A percentile compares a stretch with the other conserved stretches of the same genome.
phyloP scores from a whole-genome alignment of 176 grass and related monocot species.

The Oropetium thomaeum region DNA sequence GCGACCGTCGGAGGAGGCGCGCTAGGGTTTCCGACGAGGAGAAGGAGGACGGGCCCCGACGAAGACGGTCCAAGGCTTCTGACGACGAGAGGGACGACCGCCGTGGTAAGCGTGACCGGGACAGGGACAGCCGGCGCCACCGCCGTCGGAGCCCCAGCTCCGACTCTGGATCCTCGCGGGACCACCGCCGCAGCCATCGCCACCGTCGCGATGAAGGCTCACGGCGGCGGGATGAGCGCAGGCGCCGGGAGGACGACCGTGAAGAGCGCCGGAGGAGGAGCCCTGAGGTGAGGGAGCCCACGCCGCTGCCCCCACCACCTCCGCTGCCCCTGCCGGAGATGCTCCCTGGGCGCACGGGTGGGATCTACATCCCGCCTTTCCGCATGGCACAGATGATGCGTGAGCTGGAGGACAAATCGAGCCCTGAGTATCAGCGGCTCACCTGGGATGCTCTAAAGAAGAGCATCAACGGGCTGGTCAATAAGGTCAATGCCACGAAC shows the following conservation, averaged over 20 bases:
- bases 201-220: slow-evolving; percentile 20
- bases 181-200: background rate
- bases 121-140: background rate
- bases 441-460: slow-evolving; percentile 95
- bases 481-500: slow-evolving; percentile 91
- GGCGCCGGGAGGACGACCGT: background rate
- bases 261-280: slow-evolving; percentile 26
- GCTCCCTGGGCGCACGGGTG: slow-evolving; percentile 67
- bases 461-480: slow-evolving; percentile 89
- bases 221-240: slow-evolving; percentile 15
- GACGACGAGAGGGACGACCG: slow-evolving; percentile 21
- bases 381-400: slow-evolving; percentile 96
- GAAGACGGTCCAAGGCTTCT: slow-evolving; percentile 10
- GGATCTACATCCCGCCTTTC: slow-evolving; percentile 87
- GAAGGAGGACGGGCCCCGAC: background rate
- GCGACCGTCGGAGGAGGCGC: slow-evolving; percentile 1
- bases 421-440: slow-evolving; percentile 74
- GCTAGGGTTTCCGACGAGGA: slow-evolving; percentile 37
- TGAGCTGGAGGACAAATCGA: slow-evolving; percentile 83
- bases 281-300: slow-evolving; percentile 36
- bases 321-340: slow-evolving; percentile 53
- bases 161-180: slow-evolving; percentile 25
- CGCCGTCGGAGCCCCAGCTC: slow-evolving; percentile 30
- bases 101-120: slow-evolving; percentile 31
- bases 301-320: slow-evolving; percentile 43